phyloP scores from a whole-genome alignment of 2,329 filamentous ascomycete genomes.

The Teratosphaeria gauchensis region DNA sequence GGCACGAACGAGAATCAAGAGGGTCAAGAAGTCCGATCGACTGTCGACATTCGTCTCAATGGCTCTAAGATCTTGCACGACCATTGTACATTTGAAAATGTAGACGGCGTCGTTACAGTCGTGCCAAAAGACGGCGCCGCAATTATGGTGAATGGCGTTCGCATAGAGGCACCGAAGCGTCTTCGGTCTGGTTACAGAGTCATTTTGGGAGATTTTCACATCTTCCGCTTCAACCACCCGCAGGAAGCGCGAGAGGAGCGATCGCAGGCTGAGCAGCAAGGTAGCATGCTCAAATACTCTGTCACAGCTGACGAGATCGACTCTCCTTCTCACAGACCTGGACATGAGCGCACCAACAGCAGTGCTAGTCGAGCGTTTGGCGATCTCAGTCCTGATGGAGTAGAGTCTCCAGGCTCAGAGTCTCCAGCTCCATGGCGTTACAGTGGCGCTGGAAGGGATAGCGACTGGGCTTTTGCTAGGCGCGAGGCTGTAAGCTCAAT shows the following conservation, averaged over 20 bases:
- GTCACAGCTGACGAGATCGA: slow-evolving; percentile 54
- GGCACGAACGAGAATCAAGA: background rate
- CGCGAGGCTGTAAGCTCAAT: slow-evolving; percentile 88
- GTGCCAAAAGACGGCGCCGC: slow-evolving; percentile 84
- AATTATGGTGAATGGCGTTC: slow-evolving; percentile 94
- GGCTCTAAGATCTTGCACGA: slow-evolving; percentile 86
- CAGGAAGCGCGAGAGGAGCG: slow-evolving; percentile 90
- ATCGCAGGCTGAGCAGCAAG: slow-evolving; percentile 47
- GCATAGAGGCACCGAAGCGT: slow-evolving; percentile 74
- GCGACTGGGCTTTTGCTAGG: slow-evolving; percentile 89
- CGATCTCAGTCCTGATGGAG: slow-evolving; percentile 58
- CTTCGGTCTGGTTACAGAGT: slow-evolving; percentile 88
- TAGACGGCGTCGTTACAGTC: slow-evolving; percentile 85
- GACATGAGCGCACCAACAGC: slow-evolving; percentile 61
- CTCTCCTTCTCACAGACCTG: slow-evolving; percentile 47
- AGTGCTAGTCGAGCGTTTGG: slow-evolving; percentile 66
- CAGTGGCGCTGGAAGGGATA: slow-evolving; percentile 60
- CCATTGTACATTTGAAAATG: slow-evolving; percentile 89
- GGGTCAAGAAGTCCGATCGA: slow-evolving; percentile 30
- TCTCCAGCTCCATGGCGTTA: slow-evolving; percentile 59
- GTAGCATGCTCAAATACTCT: slow-evolving; percentile 76
- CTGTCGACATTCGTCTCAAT: slow-evolving; percentile 78
- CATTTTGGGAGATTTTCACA: slow-evolving; percentile 95
- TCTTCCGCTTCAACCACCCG: slow-evolving; percentile 96
- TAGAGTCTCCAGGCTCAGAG: slow-evolving; percentile 57